Conservation (phyloP, 2,329 filamentous ascomycete genomes). For the Fusarium illudens region DNA sequence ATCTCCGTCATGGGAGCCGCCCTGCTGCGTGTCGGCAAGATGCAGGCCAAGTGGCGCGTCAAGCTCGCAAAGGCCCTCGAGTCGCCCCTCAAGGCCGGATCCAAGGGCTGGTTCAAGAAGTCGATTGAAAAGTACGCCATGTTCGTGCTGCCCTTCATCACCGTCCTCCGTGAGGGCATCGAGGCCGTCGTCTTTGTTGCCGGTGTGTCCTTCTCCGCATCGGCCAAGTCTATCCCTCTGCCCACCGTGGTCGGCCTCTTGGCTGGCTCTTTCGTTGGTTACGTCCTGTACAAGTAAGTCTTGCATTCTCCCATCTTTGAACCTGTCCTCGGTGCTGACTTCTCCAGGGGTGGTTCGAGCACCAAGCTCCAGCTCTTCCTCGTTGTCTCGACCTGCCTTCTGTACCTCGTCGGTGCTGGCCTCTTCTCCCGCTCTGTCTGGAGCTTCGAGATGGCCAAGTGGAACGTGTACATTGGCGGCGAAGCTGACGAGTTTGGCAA, state of each 20-base stretch:
- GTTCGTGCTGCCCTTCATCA: conserved; percentile 87
- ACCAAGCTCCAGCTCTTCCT: conserved; percentile 74
- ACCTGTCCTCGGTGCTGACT: conserved; percentile 1
- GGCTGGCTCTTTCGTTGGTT: conserved; percentile 74
- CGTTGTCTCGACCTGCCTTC: conserved; percentile 80
- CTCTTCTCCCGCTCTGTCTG: conserved; percentile 82
- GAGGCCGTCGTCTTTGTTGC: conserved; percentile 89
- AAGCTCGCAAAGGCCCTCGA: conserved; percentile 79
- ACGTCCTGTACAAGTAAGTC: conserved; percentile 79
- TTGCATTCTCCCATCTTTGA: neutral
- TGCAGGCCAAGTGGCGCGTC: conserved; percentile 87
- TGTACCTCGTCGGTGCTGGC: conserved; percentile 85
- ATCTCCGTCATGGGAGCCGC: conserved; percentile 84
- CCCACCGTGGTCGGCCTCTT: conserved; percentile 76
- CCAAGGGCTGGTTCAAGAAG: conserved; percentile 61
- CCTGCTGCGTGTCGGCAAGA: conserved; percentile 80
- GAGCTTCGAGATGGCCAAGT: conserved; percentile 75
- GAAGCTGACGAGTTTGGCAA: conserved; percentile 58
- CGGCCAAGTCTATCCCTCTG: conserved; percentile 79
- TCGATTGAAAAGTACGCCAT: conserved; percentile 83
- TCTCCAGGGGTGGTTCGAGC: conserved; percentile 51
- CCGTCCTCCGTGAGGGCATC: conserved; percentile 84
- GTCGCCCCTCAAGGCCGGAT: conserved; percentile 53
- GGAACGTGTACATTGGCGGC: conserved; percentile 70
- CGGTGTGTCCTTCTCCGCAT: conserved; percentile 79